phyloP scores from a whole-genome alignment of 208 protist species.

The Trypanosoma conorhini region DNA sequence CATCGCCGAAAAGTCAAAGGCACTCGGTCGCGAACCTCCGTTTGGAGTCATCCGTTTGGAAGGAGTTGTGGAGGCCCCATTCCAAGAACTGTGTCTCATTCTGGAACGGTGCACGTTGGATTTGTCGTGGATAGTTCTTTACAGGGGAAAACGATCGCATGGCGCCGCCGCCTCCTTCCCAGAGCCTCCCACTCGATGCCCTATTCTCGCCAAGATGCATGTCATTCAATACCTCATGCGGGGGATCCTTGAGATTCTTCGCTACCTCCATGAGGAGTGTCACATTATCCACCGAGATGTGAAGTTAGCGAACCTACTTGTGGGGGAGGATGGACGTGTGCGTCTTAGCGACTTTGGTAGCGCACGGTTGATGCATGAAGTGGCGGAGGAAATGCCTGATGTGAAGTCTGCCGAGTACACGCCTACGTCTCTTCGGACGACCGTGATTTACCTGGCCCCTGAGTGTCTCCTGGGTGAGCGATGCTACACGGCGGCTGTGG shows the following conservation, averaged over 20 bases:
- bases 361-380: conserved; percentile 52
- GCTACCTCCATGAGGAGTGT: conserved; percentile 75
- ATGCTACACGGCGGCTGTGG: conserved; percentile 56
- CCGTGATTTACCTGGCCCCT: conserved; percentile 84
- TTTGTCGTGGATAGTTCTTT: conserved; percentile 49
- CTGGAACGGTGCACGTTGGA: conserved; percentile 71
- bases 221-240: conserved; percentile 79
- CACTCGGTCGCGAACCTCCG: background rate
- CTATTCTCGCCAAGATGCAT: conserved; percentile 33
- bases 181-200: conserved; percentile 18
- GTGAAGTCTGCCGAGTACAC: conserved; percentile 41
- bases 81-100: conserved; percentile 80
- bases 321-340: conserved; percentile 58
- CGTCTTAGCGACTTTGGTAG: conserved; percentile 90
- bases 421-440: conserved; percentile 73
- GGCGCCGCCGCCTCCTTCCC: background rate
- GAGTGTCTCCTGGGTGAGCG: conserved; percentile 76
- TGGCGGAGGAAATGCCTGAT: background rate
- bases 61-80: conserved; percentile 74
- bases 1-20: background rate
- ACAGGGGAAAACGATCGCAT: background rate
- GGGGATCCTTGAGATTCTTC: conserved; percentile 59
- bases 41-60: conserved; percentile 47
- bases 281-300: conserved; percentile 85
- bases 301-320: conserved; percentile 89